phyloP scores from a whole-genome alignment of 257 asterid species.

The Nicotiana attenuata region DNA sequence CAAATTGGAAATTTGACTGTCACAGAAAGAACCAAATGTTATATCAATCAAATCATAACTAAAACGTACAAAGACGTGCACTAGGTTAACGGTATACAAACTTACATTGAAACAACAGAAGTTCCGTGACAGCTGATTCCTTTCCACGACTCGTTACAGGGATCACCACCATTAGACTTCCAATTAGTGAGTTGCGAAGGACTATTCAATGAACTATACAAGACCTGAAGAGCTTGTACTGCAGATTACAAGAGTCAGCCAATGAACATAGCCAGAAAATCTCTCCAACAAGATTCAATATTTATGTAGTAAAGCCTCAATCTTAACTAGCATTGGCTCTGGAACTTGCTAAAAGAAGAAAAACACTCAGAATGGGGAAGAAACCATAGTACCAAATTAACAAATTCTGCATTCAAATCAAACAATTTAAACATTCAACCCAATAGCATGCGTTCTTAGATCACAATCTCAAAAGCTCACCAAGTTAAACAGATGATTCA shows the following conservation, averaged over 20 bases:
- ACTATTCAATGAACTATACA: constrained; percentile 70
- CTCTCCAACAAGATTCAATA: neutral
- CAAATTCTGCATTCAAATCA: neutral
- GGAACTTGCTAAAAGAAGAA: neutral
- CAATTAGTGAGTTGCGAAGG: constrained; percentile 76
- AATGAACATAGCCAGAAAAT: neutral
- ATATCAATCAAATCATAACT: constrained; percentile 3
- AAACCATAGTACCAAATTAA: neutral
- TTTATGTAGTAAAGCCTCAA: neutral
- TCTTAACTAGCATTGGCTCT: neutral
- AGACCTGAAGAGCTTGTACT: constrained; percentile 84
- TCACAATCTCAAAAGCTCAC: neutral
- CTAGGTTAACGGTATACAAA: neutral
- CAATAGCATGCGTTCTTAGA: neutral
- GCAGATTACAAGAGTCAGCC: constrained; percentile 25
- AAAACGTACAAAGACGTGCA: neutral
- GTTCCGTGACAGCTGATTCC: constrained; percentile 81
- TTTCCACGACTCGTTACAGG: constrained; percentile 90
- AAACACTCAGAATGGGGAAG: neutral
- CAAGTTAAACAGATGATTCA: neutral
- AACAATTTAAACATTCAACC: neutral
- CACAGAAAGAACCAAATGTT: constrained; percentile 25
- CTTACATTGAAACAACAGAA: constrained; percentile 81
- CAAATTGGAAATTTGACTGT: constrained; percentile 73
- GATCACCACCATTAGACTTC: constrained; percentile 89